Conservation (phyloP, 768 basidiomycete genomes). For the Atractiella rhizophila region DNA sequence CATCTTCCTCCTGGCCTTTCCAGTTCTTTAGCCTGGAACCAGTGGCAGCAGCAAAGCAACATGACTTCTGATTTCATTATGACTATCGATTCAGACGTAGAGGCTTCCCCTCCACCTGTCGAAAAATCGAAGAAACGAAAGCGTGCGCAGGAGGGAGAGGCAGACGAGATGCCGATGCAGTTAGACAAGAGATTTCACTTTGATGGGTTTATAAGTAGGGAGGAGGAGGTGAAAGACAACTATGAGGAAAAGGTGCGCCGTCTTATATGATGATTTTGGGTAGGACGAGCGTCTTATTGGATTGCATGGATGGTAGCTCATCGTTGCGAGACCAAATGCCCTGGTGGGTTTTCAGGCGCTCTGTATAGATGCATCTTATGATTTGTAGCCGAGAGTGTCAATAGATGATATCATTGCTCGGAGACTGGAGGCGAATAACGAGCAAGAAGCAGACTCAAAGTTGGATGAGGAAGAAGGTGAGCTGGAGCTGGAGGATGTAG, state of each 20-base stretch:
- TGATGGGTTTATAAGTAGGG: neutral
- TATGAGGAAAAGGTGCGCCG: neutral
- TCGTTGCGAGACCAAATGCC: neutral
- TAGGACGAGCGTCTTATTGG: no score
- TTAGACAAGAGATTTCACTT: neutral
- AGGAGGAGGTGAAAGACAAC: neutral
- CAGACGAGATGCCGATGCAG: neutral
- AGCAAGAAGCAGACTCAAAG: neutral
- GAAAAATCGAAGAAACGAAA: constrained; percentile 3
- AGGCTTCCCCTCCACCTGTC: neutral
- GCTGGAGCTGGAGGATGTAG: neutral
- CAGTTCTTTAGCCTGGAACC: no score
- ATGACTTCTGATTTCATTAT: constrained; percentile 12
- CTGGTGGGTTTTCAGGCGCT: neutral
- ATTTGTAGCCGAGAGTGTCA: neutral
- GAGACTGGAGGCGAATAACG: constrained; percentile 1
- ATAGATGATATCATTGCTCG: neutral
- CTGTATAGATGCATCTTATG: neutral
- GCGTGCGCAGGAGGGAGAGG: neutral
- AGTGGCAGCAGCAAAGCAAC: neutral
- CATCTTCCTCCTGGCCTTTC: no score
- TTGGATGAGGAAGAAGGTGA: neutral
- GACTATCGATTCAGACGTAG: constrained; percentile 17
- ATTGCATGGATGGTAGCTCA: neutral
- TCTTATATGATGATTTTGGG: no score